Evolutionary conservation across 1,139 yeast species (phyloP), one percentile per base, ranked within the genome.

Genomic region (Arxiozyma slooffiae): DNA sequence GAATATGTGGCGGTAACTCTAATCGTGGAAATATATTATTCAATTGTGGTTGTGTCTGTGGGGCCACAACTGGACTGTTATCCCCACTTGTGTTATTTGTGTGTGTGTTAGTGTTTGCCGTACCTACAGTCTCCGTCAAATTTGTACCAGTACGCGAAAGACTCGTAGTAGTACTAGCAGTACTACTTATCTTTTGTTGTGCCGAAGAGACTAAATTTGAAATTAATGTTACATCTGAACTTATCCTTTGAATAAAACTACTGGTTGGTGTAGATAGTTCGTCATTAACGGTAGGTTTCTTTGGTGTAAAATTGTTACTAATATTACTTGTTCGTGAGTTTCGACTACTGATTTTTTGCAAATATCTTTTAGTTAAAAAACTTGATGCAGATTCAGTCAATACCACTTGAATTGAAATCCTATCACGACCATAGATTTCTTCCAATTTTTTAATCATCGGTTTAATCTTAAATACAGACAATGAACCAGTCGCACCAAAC

Each of bases 401-500:
- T 42, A 90, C 82, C 38, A 89, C 73, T 66, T 90, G 96, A 55
- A 90, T 83, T 1, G 87, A 77, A 1, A 87, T 79, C 58, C 79
- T 81, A 51, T 85, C 84, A 50, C 61, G 59, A 4, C 89, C 83
- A 64, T 86, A 89, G 37, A 88, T 82, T 55, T 87, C 94, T 57
- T 82, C 85, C 51, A 89, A 73, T 68, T 86, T 88, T 60, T 76
- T 72, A 42, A 88, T 83, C 55, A 89, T 87, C 47, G 78, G 71
- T 58, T 85, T 82, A 48, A 89, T 79, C 67, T 89, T 87, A 53
- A 78, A 75, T 4, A 89, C 83, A 4, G 95, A 83, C 48, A 86
- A 73, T 0, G 96, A 88, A 2, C 97, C 97, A 58, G 96, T 88
- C 1, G 89, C 95, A 2, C 96, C 97, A 52, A 90, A 73, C 52